These are phyloP conservation scores for Silene uniflora DNA, from an alignment of 148 eudicot species.

Conservation along the genomic window DNA sequence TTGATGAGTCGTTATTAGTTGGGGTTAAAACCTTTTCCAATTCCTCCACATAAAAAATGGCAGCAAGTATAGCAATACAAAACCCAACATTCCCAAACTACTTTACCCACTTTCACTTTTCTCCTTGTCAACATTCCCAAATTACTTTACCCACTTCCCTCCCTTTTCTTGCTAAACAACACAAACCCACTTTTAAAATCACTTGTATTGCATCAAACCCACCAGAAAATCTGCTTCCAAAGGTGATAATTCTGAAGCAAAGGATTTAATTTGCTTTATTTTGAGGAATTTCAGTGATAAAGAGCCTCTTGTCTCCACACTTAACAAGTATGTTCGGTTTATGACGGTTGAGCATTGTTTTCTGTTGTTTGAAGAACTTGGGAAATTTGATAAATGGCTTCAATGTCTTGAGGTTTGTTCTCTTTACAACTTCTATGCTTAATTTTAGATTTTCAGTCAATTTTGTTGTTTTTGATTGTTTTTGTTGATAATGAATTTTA, in stretches of 20 bases:
- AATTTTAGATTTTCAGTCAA: neutral
- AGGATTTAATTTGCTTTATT: constrained; percentile 51
- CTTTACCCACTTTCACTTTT: constrained; percentile 20
- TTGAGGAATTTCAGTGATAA: constrained; percentile 52
- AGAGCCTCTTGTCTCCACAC: constrained; percentile 47
- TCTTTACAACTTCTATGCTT: neutral
- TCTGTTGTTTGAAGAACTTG: constrained; percentile 82
- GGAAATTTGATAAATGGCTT: constrained; percentile 75
- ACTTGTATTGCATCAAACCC: constrained; percentile 30
- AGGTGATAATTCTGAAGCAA: constrained; percentile 38
- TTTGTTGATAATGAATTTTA: neutral
- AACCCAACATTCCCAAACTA: constrained; percentile 8
- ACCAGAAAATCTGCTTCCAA: constrained; percentile 28
- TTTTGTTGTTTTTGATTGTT: neutral
- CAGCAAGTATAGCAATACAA: constrained; percentile 16
- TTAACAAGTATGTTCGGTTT: constrained; percentile 62
- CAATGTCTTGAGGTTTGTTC: constrained; percentile 86
- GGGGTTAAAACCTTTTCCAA: too few relatives aligned
- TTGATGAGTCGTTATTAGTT: too few relatives aligned
- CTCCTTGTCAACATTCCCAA: constrained; percentile 18
- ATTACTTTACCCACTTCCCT: neutral
- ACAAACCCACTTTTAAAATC: constrained; percentile 18
- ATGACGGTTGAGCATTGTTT: constrained; percentile 87
- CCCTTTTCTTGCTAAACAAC: neutral
- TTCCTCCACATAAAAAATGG: constrained; percentile 13